A percentile compares a stretch with the other conserved stretches of the same genome.
Evolutionary conservation across 78 protist genomes (phyloP).

Genomic region (Cavenderia fasciculata): DNA sequence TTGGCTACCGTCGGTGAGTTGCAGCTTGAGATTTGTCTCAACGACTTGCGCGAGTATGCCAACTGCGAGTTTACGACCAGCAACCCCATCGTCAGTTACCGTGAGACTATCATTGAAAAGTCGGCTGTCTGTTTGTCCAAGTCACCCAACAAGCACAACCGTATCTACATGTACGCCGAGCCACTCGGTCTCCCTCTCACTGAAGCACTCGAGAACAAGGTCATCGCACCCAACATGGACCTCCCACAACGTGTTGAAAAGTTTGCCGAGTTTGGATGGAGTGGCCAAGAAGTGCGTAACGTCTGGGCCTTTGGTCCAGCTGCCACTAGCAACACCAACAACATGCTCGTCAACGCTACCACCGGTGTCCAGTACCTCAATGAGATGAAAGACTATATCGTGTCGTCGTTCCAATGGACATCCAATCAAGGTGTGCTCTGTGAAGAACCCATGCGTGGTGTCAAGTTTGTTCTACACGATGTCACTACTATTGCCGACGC

Average conservation of each 20-base stretch:
- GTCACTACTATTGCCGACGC: constrained; percentile 96
- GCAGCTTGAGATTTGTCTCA: constrained; percentile 74
- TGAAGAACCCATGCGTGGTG: constrained; percentile 97
- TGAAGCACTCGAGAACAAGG: constrained; percentile 59
- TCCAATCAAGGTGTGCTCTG: constrained; percentile 95
- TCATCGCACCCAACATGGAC: not conserved
- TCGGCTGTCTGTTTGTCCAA: constrained; percentile 36
- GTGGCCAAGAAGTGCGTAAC: not conserved
- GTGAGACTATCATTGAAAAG: constrained; percentile 76
- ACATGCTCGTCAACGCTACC: constrained; percentile 86
- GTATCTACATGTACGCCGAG: constrained; percentile 73
- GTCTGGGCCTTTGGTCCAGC: constrained; percentile 79
- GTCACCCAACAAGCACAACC: constrained; percentile 85
- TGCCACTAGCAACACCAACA: constrained; percentile 39
- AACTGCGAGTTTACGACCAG: constrained; percentile 43
- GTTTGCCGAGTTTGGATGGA: constrained; percentile 72
- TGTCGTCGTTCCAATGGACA: constrained; percentile 95
- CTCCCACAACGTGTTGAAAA: not conserved
- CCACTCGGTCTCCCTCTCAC: constrained; percentile 41
- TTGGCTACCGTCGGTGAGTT: constrained; percentile 84
- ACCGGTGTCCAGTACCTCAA: constrained; percentile 82
- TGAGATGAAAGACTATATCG: constrained; percentile 65
- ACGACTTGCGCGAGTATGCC: constrained; percentile 46
- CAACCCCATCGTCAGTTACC: constrained; percentile 29
- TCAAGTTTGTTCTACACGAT: constrained; percentile 92